Conservation (phyloP, 2,329 filamentous ascomycete genomes). For the Diaporthe nobilis region DNA sequence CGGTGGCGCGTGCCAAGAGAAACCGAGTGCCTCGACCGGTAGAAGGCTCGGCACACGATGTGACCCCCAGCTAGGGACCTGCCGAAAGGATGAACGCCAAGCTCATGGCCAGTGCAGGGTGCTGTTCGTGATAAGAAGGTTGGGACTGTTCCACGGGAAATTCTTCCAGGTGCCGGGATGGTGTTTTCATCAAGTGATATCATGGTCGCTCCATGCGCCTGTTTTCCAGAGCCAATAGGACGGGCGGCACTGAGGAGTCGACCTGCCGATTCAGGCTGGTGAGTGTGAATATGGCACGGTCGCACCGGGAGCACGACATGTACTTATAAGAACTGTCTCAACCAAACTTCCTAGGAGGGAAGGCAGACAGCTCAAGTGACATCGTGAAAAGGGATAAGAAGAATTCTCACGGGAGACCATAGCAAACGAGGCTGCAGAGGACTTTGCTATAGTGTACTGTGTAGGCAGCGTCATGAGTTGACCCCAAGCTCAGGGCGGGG, state of each 20-base stretch:
- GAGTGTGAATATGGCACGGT: background rate
- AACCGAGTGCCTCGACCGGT: background rate
- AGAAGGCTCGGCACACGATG: constrained; percentile 29
- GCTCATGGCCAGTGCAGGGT: background rate
- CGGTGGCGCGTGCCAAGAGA: constrained; percentile 24
- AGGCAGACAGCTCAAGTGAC: background rate
- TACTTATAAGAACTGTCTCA: background rate
- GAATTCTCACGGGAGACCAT: background rate
- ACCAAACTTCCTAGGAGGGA: constrained; percentile 14
- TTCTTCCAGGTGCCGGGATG: constrained; percentile 27
- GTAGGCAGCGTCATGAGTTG: background rate
- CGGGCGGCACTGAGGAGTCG: background rate
- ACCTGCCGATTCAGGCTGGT: constrained; percentile 24
- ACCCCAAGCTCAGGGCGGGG: background rate
- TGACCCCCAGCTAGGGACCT: constrained; percentile 26
- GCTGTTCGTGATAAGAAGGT: constrained; percentile 29
- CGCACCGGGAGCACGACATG: constrained; percentile 11
- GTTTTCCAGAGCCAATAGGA: background rate
- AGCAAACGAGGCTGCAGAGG: background rate
- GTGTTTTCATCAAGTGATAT: constrained; percentile 24
- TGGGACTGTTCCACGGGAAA: background rate
- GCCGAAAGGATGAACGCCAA: constrained; percentile 29
- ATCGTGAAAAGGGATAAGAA: background rate
- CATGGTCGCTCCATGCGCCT: background rate
- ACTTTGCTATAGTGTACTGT: background rate